Evolutionary conservation across 2,329 filamentous ascomycete species (phyloP).

Genomic region (Fusarium foetens): DNA sequence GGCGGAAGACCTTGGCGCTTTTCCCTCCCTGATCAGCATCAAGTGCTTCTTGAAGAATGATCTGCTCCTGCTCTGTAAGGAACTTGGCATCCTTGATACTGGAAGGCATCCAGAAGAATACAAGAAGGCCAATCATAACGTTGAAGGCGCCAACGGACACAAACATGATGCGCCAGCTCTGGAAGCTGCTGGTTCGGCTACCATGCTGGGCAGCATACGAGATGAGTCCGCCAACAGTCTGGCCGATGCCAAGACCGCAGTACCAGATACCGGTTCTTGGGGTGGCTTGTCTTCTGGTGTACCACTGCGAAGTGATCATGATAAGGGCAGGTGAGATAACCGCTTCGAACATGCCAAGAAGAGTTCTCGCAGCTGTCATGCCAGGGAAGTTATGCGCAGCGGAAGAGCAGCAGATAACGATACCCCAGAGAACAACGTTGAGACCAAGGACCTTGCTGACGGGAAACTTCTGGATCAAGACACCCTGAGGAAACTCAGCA

Average conservation of each 20-base stretch:
- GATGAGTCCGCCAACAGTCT: constrained; percentile 7
- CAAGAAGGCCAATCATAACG: neutral
- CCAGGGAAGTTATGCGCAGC: constrained; percentile 3
- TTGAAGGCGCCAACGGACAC: constrained; percentile 3
- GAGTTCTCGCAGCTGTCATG: constrained; percentile 5
- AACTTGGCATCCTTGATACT: constrained; percentile 6
- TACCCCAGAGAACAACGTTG: constrained; percentile 11
- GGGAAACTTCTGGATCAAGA: constrained; percentile 1
- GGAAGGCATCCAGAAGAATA: constrained; percentile 11
- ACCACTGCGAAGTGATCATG: constrained; percentile 16
- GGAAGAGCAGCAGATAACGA: constrained; percentile 6
- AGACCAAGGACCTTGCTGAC: constrained; percentile 4
- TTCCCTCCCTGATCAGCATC: constrained; percentile 2
- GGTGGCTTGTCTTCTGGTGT: constrained; percentile 1
- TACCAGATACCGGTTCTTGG: constrained; percentile 18
- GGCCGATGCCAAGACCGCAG: constrained; percentile 4
- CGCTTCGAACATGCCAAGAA: constrained; percentile 18
- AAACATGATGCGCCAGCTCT: constrained; percentile 12
- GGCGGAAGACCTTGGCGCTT: neutral
- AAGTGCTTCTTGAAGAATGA: constrained; percentile 1
- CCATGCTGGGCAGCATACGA: constrained; percentile 10
- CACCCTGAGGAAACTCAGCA: constrained; percentile 6
- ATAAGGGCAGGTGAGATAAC: neutral
- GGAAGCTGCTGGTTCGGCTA: neutral
- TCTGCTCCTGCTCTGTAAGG: neutral